Percentiles rank a stretch among this genome's conserved stretches.
Evolutionary conservation across 805 yeast species (phyloP).

Genomic region (Candida insectalens): DNA sequence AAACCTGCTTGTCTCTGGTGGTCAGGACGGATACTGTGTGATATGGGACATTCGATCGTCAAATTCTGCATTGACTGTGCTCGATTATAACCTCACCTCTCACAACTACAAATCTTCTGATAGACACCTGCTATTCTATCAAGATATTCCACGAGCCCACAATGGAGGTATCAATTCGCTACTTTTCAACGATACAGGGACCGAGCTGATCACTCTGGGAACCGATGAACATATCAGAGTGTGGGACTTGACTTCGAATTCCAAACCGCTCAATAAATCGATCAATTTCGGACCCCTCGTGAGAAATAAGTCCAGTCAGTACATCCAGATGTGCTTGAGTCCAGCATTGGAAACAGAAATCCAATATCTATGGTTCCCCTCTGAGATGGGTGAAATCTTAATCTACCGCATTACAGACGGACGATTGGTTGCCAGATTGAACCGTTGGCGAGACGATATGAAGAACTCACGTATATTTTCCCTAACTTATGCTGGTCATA

Average conservation of each 20-base stretch:
- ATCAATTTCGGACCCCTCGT: slow-evolving; percentile 73
- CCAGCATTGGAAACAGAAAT: slow-evolving; percentile 42
- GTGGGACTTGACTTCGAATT: slow-evolving; percentile 61
- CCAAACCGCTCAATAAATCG: slow-evolving; percentile 40
- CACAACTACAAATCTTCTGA: slow-evolving; percentile 13
- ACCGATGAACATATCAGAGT: slow-evolving; percentile 71
- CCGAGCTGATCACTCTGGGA: slow-evolving; percentile 55
- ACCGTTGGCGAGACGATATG: slow-evolving; percentile 24
- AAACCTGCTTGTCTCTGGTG: slow-evolving; percentile 66
- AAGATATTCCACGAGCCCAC: slow-evolving; percentile 48
- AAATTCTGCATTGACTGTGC: slow-evolving; percentile 47
- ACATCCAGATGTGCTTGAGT: slow-evolving; percentile 44
- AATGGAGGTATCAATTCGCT: slow-evolving; percentile 72
- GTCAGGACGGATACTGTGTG: slow-evolving; percentile 69
- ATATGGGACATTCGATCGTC: slow-evolving; percentile 82
- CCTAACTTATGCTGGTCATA: slow-evolving; percentile 37
- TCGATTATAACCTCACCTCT: slow-evolving; percentile 37
- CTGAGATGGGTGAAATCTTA: slow-evolving; percentile 65
- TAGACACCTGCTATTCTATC: slow-evolving; percentile 14
- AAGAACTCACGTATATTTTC: slow-evolving; percentile 39
- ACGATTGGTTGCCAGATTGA: slow-evolving; percentile 47
- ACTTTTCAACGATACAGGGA: slow-evolving; percentile 62
- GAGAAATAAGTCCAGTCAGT: slow-evolving; percentile 52
- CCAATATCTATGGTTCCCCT: slow-evolving; percentile 58
- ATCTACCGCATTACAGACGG: slow-evolving; percentile 54